Evolutionary conservation across 2,329 filamentous ascomycete species (phyloP), one percentile per base, ranked within the genome.

Genomic region (Paecilomyces dactylethromorphus): DNA sequence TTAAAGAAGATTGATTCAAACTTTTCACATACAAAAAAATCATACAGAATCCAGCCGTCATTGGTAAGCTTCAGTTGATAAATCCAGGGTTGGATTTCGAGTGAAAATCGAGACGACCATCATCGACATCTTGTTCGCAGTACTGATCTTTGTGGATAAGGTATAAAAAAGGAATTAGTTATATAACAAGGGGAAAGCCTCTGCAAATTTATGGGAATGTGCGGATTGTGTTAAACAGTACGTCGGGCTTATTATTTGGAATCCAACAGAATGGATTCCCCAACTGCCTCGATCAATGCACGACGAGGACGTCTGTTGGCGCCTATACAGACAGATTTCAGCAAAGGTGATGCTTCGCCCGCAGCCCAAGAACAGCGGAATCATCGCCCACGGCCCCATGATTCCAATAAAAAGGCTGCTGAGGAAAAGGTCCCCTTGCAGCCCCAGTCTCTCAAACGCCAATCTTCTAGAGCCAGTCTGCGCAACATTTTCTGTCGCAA

Each of bases 281-380:
- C 53, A 52, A 53, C 56, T 15, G 35, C 56, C 49, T 69, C 73
- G 32, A 67, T 74, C 57, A 70, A 71, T 54, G 69, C 74, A 62
- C 73, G 74, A 56, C 68, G 74, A 65, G 74, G 74, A 31, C 71
- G 71, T 56, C 70, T 56, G 53, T 63, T 76, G 11, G 62, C 70
- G 3, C 73, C 74, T 13, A 63, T 77, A 39, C 71, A 74, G 56
- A 76, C 74, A 55, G 72, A 74, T 56, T 69, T 75, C 61, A 71
- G 67, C 54, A 67, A 66, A 39, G 68, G 69, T 21, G 65, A 60
- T 7, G 64, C 67, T 32, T 59, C 56, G 26, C 56, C 66, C 31
- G 51, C 56, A 49, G 49, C 60, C 11, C 59, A 61, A 56, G 56
- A 60, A 55, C 55, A 61, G n/a, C 66, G 68, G 54, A 51, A 66